phyloP scores from a whole-genome alignment of 176 grass and related monocot species.

The Ananas comosus region DNA sequence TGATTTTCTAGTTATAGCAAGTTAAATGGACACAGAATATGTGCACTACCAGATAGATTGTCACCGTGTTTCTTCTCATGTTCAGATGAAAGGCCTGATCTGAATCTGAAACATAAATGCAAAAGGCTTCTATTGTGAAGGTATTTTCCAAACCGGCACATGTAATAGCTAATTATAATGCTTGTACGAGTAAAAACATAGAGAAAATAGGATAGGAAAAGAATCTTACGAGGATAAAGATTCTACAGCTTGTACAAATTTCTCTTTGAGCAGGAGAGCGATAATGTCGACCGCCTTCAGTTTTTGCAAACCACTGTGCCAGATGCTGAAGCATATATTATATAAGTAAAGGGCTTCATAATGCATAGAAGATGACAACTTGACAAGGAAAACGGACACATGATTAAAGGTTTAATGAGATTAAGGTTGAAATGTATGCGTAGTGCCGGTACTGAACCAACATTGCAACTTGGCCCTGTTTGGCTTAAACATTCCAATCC shows the following conservation, averaged over 20 bases:
- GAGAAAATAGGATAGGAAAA: background rate
- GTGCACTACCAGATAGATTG: constrained; percentile 61
- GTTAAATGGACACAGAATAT: constrained; percentile 6
- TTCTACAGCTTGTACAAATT: constrained; percentile 2
- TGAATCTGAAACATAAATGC: constrained; percentile 15
- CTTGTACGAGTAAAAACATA: background rate
- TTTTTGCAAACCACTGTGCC: constrained; percentile 13
- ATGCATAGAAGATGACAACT: background rate
- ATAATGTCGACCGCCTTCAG: constrained; percentile 5
- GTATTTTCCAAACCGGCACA: background rate
- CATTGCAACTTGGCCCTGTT: too few relatives aligned
- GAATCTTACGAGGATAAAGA: constrained; percentile 2
- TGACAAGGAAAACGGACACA: too few relatives aligned
- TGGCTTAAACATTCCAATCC: too few relatives aligned
- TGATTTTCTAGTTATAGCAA: background rate
- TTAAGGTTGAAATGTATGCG: too few relatives aligned
- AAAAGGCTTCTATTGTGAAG: constrained; percentile 9
- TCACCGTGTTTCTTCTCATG: constrained; percentile 23
- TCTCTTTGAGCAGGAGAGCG: constrained; percentile 1
- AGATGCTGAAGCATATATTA: constrained; percentile 5
- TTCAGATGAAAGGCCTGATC: constrained; percentile 14
- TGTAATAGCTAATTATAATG: background rate
- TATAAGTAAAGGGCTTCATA: background rate
- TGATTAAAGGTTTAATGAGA: too few relatives aligned
- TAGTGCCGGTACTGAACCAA: too few relatives aligned